Conservation (phyloP, 75 land plant species). For the Picea glauca region DNA sequence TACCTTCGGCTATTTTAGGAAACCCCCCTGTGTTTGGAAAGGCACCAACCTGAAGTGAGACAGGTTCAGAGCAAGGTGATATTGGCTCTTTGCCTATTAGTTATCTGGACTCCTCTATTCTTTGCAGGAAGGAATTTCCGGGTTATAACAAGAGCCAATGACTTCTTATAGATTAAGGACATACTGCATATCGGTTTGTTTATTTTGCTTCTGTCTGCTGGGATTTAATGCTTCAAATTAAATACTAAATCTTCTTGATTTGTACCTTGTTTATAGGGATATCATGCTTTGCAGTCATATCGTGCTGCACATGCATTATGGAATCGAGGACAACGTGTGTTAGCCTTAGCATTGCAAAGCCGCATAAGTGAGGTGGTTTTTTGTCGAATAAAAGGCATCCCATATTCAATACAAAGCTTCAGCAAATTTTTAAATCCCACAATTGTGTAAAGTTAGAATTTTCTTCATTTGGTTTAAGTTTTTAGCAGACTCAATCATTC, state of each 20-base stretch:
- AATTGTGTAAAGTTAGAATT: not conserved
- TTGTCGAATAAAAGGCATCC: not conserved
- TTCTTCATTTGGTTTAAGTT: not conserved
- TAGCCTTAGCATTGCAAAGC: conserved; percentile 85
- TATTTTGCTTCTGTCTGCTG: not conserved
- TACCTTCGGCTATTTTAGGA: too few relatives aligned
- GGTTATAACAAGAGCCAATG: too few relatives aligned
- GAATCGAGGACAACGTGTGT: conserved; percentile 59
- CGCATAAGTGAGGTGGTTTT: conserved; percentile 83
- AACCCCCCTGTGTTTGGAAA: too few relatives aligned
- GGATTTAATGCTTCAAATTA: not conserved
- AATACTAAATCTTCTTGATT: not conserved
- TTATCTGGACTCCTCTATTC: too few relatives aligned
- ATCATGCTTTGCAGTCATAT: conserved; percentile 84
- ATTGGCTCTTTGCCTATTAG: too few relatives aligned
- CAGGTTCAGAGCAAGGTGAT: too few relatives aligned
- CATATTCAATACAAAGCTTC: not conserved
- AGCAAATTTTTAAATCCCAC: not conserved
- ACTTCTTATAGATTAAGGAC: too few relatives aligned
- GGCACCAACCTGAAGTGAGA: too few relatives aligned
- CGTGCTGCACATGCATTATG: conserved; percentile 80
- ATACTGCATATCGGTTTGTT: too few relatives aligned
- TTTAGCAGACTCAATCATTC: not conserved
- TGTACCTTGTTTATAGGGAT: conserved; percentile 46
- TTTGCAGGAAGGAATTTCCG: too few relatives aligned